Conservation (phyloP, 1,284 basidiomycete genomes). For the Cryptococcus amylolentus region DNA sequence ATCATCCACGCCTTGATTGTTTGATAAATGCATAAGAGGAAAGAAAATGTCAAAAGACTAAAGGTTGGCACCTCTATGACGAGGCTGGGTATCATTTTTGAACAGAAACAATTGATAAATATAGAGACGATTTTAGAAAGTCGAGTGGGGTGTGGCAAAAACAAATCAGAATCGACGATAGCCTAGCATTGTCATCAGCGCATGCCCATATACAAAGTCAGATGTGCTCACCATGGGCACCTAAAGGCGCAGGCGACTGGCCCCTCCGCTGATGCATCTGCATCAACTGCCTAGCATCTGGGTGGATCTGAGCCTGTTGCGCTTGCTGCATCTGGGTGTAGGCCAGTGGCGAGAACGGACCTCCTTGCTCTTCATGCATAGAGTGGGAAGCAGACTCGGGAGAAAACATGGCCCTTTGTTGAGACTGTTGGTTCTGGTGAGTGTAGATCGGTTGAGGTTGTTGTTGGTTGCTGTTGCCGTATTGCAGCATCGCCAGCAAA, state of each 20-base stretch:
- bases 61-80: background rate
- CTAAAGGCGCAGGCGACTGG: conserved; percentile 13
- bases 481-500: conserved; percentile 11
- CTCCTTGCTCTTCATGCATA: conserved; percentile 9
- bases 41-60: no score
- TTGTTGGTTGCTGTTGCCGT: conserved; percentile 8
- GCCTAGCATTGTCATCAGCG: background rate
- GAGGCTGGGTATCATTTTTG: background rate
- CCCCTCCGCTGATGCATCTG: conserved; percentile 17
- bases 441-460: conserved; percentile 9
- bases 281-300: conserved; percentile 18
- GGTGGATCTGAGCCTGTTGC: conserved; percentile 13
- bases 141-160: background rate
- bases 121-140: background rate
- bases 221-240: conserved; percentile 14
- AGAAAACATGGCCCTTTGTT: conserved; percentile 13
- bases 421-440: conserved; percentile 2
- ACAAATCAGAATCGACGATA: conserved; percentile 6
- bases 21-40: no score
- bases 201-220: background rate
- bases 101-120: background rate
- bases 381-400: conserved; percentile 13
- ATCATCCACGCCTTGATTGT: no score
- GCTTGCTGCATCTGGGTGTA: conserved; percentile 9
- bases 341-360: conserved; percentile 3